These are phyloP conservation scores for Scedosporium minutisporum DNA, from an alignment of 2,329 filamentous ascomycete species.

Conservation along the genomic window DNA sequence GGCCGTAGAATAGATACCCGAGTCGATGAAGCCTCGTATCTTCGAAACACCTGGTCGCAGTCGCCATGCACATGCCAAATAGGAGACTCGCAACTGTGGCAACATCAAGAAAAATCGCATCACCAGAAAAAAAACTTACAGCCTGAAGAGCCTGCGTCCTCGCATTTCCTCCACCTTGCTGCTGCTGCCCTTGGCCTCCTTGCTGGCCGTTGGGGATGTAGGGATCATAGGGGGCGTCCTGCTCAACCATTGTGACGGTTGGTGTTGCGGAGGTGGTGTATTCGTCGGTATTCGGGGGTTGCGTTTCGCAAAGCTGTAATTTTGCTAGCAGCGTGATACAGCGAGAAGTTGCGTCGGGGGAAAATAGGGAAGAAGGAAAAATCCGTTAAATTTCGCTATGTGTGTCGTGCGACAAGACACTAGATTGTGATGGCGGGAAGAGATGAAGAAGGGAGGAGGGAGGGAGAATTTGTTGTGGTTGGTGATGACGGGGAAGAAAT, in stretches of 20 bases:
- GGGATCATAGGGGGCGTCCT: slow-evolving; percentile 68
- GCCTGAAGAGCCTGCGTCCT: slow-evolving; percentile 65
- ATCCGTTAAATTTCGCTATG: not conserved
- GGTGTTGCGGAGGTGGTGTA: not conserved
- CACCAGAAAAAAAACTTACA: slow-evolving; percentile 44
- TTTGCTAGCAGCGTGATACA: not conserved
- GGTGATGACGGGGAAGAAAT: not conserved
- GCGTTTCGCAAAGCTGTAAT: not conserved
- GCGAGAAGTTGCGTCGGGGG: not conserved
- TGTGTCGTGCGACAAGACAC: not conserved
- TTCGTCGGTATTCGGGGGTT: not conserved
- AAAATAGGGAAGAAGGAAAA: not conserved
- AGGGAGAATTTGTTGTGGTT: not conserved
- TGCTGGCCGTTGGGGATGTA: slow-evolving; percentile 67
- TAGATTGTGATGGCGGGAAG: slow-evolving; percentile 1
- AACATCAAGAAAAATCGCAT: slow-evolving; percentile 2
- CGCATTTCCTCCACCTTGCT: slow-evolving; percentile 35
- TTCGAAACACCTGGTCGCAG: not conserved
- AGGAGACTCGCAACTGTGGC: not conserved
- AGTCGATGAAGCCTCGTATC: not conserved
- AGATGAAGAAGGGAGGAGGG: not conserved
- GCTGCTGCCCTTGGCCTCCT: slow-evolving; percentile 27
- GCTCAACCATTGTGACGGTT: slow-evolving; percentile 36
- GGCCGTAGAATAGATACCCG: not conserved
- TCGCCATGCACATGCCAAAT: slow-evolving; percentile 1